Conservation (phyloP, 306 rosid genomes). For the Vigna radiata region DNA sequence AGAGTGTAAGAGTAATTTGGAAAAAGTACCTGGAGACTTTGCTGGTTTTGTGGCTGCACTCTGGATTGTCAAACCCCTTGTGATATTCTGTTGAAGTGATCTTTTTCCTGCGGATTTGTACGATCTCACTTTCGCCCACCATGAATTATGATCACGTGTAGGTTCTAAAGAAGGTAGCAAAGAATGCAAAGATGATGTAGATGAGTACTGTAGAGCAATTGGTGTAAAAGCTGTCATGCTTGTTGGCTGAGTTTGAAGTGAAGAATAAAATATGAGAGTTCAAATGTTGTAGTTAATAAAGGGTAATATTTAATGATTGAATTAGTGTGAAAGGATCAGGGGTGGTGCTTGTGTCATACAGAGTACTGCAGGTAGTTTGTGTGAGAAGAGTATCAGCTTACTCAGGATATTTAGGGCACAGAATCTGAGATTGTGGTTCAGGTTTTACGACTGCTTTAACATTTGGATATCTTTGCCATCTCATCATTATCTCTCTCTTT, state of each 20-base stretch:
- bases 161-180: conserved; percentile 56
- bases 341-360: conserved; percentile 11
- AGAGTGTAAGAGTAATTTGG: background rate
- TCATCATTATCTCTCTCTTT: conserved; percentile 41
- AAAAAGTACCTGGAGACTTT: conserved; percentile 80
- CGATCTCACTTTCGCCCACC: conserved; percentile 53
- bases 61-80: conserved; percentile 62
- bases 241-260: conserved; percentile 34
- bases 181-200: conserved; percentile 59
- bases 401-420: conserved; percentile 55
- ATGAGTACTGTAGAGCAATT: conserved; percentile 56
- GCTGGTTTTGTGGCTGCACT: conserved; percentile 85
- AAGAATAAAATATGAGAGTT: conserved; percentile 34
- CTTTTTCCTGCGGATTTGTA: conserved; percentile 49
- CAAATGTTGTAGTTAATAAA: conserved; percentile 14
- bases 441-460: conserved; percentile 38
- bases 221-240: conserved; percentile 73
- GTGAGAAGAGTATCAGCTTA: conserved; percentile 30
- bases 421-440: conserved; percentile 82
- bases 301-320: conserved; percentile 14
- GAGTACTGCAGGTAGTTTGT: conserved; percentile 16
- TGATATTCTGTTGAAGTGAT: conserved; percentile 42
- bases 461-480: conserved; percentile 55
- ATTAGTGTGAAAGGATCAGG: conserved; percentile 41
- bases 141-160: conserved; percentile 48